Base-by-base conservation (phyloP, 2,329 filamentous ascomycete genomes). In the Phialocephala sp. region DNA sequence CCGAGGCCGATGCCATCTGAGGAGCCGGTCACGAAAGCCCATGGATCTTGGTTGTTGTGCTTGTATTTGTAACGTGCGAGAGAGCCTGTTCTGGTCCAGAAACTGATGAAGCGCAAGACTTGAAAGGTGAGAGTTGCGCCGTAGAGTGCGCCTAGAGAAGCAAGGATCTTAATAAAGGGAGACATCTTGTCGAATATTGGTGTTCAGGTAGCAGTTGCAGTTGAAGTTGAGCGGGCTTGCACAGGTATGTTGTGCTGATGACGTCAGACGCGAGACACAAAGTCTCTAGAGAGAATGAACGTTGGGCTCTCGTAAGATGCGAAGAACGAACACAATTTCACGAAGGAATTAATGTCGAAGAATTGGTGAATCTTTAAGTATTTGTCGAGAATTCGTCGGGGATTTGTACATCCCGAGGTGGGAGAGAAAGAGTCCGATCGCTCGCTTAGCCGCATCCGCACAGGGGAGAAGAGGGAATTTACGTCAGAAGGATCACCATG, bases 1-100 rank as follows among this genome's bases (percentile, higher is more conserved):
- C 76, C 81, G 32, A 77, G 76, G 12, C 86, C 86, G 43, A 88
- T 86, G 22, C 85, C 86, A 55, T 85, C 84, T 15, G 79, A 83
- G 22, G 83, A 79, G 37, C 85, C 85, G 0, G 85, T 87, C 8
- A 85, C 78, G 5, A 86, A 73, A 1, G 81, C 82, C 79, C 81
- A 85, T 11, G 79, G 71, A 11, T 72, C 14, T 18, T 37, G 37
- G 45, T 12, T 15, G 56, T n/a, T 35, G n/a, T 56, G 60, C 27
- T 52, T 36, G 39, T 65, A 47, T 20, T 59, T 57, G 54, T 68
- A 67, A 6, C 15, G 37, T 6, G 27, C 8, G 35, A 66, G 41
- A 15, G 59, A 59, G 47, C 39, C 47, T 32, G 59, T 41, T 2
- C 63, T 54, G 37, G 36, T 32, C 59, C 62, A 66, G 54, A 41